Base-by-base conservation (phyloP, 2,329 filamentous ascomycete genomes). In the Cryphonectria carpinicola region DNA sequence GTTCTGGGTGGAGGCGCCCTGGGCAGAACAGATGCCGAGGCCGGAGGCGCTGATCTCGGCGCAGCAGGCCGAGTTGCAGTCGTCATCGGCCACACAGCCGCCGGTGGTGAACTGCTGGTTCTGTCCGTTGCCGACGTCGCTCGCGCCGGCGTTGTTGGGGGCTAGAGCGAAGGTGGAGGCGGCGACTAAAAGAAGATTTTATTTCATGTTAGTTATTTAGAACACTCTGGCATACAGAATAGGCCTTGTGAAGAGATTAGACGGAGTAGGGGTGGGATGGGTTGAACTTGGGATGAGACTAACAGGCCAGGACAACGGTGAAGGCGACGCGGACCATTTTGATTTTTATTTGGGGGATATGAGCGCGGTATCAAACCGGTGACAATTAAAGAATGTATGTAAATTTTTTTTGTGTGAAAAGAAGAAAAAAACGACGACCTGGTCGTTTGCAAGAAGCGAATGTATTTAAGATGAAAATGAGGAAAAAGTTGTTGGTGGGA, bases 341-440 rank as follows among this genome's bases (percentile, higher is more conserved):
- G 76, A 61, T 10, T 65, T 25, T 43, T 19, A 22, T 19, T 46
- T 41, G 84, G 84, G 83, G 80, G 83, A 64, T 84, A 82, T 74
- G 81, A 79, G 68, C 69, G 62, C 5, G 66, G 52, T 66, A 19
- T 66, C 52, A 56, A 46, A 43, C 62, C n/a, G n/a, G 17, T 28
- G 37, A 39, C 13, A 25, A 70, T 43, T 58, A 37, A 43, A 37
- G n/a, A 22, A 28, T 7, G 41, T 22, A 28, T 28, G 28, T 28
- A 28, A 66, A 7, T 60, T 41, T 25, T 22, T 52, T 13, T 49
- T 32, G 3, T 32, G 32, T 32, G 32, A 32, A 32, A 32, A 32
- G 28, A 32, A 11, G n/a, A n/a, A 70, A 62, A 39, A 52, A 49
- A 70, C 65, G 65, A 70, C 65, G 35, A 52, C 69, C 65, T 68